phyloP scores from a whole-genome alignment of 805 yeast genomes.

The Yamadazyma sp. region DNA sequence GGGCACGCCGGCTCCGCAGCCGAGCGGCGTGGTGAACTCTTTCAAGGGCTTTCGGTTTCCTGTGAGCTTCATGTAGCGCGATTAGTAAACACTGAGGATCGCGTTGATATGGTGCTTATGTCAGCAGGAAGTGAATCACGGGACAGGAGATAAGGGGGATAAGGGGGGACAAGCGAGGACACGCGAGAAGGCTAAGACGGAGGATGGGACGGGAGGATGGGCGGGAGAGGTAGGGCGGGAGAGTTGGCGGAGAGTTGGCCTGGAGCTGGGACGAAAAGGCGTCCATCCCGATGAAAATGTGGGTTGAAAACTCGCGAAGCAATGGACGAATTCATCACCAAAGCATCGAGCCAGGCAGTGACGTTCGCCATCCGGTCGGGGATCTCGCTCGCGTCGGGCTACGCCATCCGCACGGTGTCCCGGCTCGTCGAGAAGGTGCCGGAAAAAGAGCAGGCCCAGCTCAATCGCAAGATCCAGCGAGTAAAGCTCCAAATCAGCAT shows the following conservation, averaged over 20 bases:
- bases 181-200: too few species aligned
- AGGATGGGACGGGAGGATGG: too few species aligned
- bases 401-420: conserved; percentile 65
- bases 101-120: too few species aligned
- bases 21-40: conserved; percentile 48
- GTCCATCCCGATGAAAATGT: background rate
- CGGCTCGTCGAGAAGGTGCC: conserved; percentile 57
- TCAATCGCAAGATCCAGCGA: conserved; percentile 43
- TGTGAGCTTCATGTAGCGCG: too few species aligned
- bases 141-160: too few species aligned
- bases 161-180: too few species aligned
- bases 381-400: conserved; percentile 69
- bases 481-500: conserved; percentile 60
- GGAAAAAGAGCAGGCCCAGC: conserved; percentile 45
- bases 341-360: conserved; percentile 77
- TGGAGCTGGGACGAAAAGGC: background rate
- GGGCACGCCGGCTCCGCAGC: conserved; percentile 71
- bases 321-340: conserved; percentile 46
- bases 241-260: too few species aligned
- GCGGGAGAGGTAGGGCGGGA: too few species aligned
- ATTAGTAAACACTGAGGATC: too few species aligned
- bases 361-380: conserved; percentile 78
- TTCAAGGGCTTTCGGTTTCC: conserved; percentile 33
- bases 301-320: too few species aligned
- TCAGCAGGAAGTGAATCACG: too few species aligned